A percentile compares a stretch with the other conserved stretches of the same genome.
These are phyloP conservation scores for Ceratobasidium sp. DNA, from an alignment of 1,284 basidiomycete species.

Conservation along the genomic window DNA sequence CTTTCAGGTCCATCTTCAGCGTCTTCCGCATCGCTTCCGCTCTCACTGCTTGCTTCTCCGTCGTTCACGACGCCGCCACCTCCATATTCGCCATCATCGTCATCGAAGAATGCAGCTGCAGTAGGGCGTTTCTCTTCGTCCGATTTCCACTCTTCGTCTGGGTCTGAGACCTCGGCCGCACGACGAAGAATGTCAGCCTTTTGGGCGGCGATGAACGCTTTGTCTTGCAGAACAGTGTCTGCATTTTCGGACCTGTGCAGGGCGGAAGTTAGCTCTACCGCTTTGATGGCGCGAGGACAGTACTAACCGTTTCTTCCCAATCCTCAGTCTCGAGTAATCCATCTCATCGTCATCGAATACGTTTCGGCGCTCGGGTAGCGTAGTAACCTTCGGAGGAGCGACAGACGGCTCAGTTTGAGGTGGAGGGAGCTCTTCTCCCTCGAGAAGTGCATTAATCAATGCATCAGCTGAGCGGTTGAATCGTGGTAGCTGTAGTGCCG, in stretches of 20 bases:
- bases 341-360: conserved; percentile 76
- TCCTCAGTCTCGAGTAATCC: conserved; percentile 66
- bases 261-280: conserved; percentile 9
- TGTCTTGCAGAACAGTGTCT: conserved; percentile 62
- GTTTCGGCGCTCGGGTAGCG: conserved; percentile 57
- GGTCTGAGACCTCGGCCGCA: conserved; percentile 61
- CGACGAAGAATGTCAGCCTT: conserved; percentile 83
- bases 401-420: neutral
- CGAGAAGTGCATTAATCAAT: conserved; percentile 47
- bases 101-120: conserved; percentile 54
- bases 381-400: neutral
- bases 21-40: conserved; percentile 40
- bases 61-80: conserved; percentile 54
- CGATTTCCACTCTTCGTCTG: conserved; percentile 55
- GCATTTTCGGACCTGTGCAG: conserved; percentile 58
- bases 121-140: conserved; percentile 73
- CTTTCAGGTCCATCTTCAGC: conserved; percentile 45
- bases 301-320: conserved; percentile 71
- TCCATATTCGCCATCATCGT: conserved; percentile 59
- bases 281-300: neutral
- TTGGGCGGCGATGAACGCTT: conserved; percentile 73
- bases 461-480: conserved; percentile 46
- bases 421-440: conserved; percentile 41
- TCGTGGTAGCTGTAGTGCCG: conserved; percentile 45
- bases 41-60: conserved; percentile 49